These are phyloP conservation scores for Chaetoceros muelleri DNA, from an alignment of 108 stramenopile species.

Conservation along the genomic window DNA sequence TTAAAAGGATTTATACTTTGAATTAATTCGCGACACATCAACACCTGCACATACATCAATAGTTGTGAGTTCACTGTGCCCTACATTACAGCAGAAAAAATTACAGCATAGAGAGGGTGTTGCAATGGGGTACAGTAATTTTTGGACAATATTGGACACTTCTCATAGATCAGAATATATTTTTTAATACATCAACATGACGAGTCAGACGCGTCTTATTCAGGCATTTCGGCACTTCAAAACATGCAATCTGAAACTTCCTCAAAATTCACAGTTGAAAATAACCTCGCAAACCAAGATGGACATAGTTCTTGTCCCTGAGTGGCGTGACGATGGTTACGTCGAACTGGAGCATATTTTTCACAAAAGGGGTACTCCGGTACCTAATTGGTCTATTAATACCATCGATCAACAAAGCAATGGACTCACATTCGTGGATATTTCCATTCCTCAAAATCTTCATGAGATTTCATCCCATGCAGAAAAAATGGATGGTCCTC, in stretches of 20 bases:
- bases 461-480: neutral
- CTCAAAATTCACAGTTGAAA: neutral
- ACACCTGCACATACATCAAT: too few relatives aligned
- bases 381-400: neutral
- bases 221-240: neutral
- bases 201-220: neutral
- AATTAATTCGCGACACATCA: too few relatives aligned
- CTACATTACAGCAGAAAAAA: too few relatives aligned
- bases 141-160: too few relatives aligned
- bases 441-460: slow-evolving; percentile 15
- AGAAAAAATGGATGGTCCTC: neutral
- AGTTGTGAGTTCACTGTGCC: too few relatives aligned
- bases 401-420: slow-evolving; percentile 12
- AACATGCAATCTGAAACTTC: neutral
- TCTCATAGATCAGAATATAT: too few relatives aligned
- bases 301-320: slow-evolving; percentile 10
- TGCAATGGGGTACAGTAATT: too few relatives aligned
- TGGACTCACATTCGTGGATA: slow-evolving; percentile 28
- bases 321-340: slow-evolving; percentile 49
- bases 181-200: too few relatives aligned
- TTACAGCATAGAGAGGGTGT: too few relatives aligned
- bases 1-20: too few relatives aligned
- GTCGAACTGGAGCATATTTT: slow-evolving; percentile 14
- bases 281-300: neutral
- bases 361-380: neutral